Evolutionary conservation across 495 filamentous ascomycete species (phyloP), one percentile per base, ranked within the genome.

Genomic region (Pseudoneurospora amorphoporcata): DNA sequence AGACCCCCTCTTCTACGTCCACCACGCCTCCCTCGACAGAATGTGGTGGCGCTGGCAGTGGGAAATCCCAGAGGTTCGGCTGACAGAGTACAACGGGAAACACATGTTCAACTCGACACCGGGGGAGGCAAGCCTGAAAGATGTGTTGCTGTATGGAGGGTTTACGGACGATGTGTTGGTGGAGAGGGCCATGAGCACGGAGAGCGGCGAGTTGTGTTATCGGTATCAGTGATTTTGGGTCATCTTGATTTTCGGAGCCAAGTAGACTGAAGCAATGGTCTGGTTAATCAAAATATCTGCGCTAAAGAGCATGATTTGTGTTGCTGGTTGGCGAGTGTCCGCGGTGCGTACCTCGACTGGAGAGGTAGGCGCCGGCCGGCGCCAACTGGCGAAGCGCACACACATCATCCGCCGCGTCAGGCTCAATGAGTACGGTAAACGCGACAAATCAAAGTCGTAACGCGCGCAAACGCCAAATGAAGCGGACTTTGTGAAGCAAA

Each of bases 1-100:
- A 71, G 69, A 71, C 29, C 69, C 69, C 7, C 69, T 71, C 14
- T 71, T 71, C 39, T 71, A 71, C 69, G 41, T 71, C 42, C 69
- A 71, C 69, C 69, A 71, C 42, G 42, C 69, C 32, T 35, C 32
- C 9, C 69, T 71, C 2, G 69, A 71, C 69, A 41, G 69, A 5
- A 71, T 71, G 69, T 71, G 69, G 69, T 71, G 69, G 69, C 40
- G 42, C 0, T 71, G 69, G 69, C 69, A 71, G 3, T n/a, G 43
- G 41, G 69, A 71, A 0, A 68, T 61, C 2, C 69, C 69, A 1
- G 43, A 45, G 12, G 69, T 53, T 0, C 2, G 69, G 16, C 40
- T 71, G 5, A 0, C 1, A 16, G 69, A 53, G 0, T 71, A 71
- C 35, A 43, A 35, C 39, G 69, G 69, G 29, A 71, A 65, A 43